Base-by-base conservation (phyloP, 2,329 filamentous ascomycete genomes). In the Hypoxylon sp. region DNA sequence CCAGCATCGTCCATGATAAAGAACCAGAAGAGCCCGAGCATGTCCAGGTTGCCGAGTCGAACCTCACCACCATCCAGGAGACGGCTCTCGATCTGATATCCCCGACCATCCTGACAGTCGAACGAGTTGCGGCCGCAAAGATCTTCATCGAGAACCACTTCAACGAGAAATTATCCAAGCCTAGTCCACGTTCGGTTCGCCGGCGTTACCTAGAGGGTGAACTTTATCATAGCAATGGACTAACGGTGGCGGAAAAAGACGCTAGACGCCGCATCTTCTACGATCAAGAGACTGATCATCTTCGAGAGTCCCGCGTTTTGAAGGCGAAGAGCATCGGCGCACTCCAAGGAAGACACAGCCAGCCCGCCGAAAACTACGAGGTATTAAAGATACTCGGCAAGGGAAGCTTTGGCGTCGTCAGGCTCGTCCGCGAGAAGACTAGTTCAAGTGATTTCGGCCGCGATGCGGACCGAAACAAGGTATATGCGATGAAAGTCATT, bases 401-500 rank as follows among this genome's bases (percentile, higher is more conserved):
- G 72, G 94, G 95, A 7, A 97, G 93, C 70, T 99, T 98, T 75
- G 94, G 95, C 0, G 88, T 97, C 20, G 95, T 99, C 13, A 85
- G 89, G 41, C 81, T 99, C 29, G 93, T 98, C 2, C 87, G 87
- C 53, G 89, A 93, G 71, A 88, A 79, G 63, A 48, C 65, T 15
- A 68, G 67, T n/a, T 48, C 65, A 0, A 68, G 64, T 1, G 66
- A 73, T 63, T 58, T 64, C 41, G 73, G 55, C 11, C 51, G 42
- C 13, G n/a, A 47, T 18, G 24, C 37, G 13, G 13, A 23, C 15
- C n/a, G 55, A 64, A 72, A 55, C 7, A 83, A 89, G 55, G 86
- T 97, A 0, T 98, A 89, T 72, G 95, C 95, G 11, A 97, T 98
- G 94, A 98, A 98, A 72, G 90, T 97, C 26, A 98, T 98, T 65